Conservation (phyloP, 805 yeast species). For the Hanseniaspora hatyaiensis region DNA sequence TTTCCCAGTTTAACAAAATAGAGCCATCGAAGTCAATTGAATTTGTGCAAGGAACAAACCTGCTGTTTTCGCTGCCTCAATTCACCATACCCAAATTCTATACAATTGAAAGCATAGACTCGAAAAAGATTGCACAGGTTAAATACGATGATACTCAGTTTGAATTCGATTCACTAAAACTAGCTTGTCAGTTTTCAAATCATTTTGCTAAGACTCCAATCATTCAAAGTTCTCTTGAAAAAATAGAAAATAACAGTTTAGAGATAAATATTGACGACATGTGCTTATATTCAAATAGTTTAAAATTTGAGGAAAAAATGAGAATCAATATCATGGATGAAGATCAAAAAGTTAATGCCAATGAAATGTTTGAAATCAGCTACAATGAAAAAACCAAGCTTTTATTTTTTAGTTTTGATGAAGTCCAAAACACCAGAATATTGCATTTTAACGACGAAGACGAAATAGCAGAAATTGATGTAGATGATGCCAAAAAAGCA, state of each 20-base stretch:
- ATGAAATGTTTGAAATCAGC: not conserved
- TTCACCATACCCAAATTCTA: conserved; percentile 13
- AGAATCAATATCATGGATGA: conserved; percentile 8
- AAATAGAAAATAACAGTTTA: not conserved
- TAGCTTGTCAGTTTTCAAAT: conserved; percentile 2
- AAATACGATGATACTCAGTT: conserved; percentile 5
- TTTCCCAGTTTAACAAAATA: conserved; percentile 1
- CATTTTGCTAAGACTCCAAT: conserved; percentile 1
- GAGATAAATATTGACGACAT: not conserved
- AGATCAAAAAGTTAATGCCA: not conserved
- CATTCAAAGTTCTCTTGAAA: not conserved
- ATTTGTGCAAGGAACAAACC: not conserved
- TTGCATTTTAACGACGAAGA: conserved; percentile 12
- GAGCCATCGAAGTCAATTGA: not conserved
- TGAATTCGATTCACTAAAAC: conserved; percentile 2
- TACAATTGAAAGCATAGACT: conserved; percentile 4
- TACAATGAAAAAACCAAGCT: not conserved
- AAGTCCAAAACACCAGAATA: conserved; percentile 1
- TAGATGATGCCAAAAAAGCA: conserved; percentile 1
- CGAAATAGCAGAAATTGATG: conserved; percentile 13
- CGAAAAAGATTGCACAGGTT: not conserved
- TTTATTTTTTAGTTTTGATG: not conserved
- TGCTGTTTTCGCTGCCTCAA: conserved; percentile 3
- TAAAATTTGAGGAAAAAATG: conserved; percentile 8
- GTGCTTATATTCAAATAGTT: not conserved